A percentile compares a stretch with the other conserved stretches of the same genome.
These are phyloP conservation scores for Melastoma candidum DNA, from an alignment of 441 rosid genomes.

Conservation along the genomic window DNA sequence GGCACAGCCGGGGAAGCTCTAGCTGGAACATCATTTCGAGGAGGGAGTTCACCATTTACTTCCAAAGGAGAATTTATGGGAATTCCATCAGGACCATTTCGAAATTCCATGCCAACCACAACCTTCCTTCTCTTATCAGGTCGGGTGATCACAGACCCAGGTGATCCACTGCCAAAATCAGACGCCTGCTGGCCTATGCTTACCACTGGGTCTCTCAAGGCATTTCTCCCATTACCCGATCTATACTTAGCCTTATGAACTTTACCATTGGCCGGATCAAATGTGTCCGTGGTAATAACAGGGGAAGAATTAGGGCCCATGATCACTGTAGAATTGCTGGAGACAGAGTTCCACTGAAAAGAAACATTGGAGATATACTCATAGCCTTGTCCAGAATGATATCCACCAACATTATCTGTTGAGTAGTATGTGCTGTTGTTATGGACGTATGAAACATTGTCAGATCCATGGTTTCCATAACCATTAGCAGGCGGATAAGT, in stretches of 20 bases:
- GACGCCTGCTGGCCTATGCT: constrained; percentile 23
- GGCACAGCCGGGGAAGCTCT: constrained; percentile 47
- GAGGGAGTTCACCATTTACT: constrained; percentile 28
- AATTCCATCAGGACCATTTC: constrained; percentile 43
- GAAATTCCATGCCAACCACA: constrained; percentile 25
- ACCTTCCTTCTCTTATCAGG: constrained; percentile 78
- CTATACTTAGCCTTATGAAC: constrained; percentile 33
- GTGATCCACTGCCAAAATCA: constrained; percentile 24
- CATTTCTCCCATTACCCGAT: constrained; percentile 37
- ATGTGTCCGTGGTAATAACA: constrained; percentile 31
- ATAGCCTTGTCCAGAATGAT: constrained; percentile 68
- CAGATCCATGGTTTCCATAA: constrained; percentile 65
- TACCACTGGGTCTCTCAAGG: constrained; percentile 24
- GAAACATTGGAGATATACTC: constrained; percentile 69
- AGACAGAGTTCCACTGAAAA: constrained; percentile 62
- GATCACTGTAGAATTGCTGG: constrained; percentile 53
- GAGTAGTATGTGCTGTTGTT: constrained; percentile 43
- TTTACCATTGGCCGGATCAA: constrained; percentile 52
- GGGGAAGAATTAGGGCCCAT: constrained; percentile 45
- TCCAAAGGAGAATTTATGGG: constrained; percentile 33
- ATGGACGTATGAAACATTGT: constrained; percentile 61
- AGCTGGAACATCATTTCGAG: constrained; percentile 33
- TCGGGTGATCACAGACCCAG: constrained; percentile 34
- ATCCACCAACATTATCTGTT: constrained; percentile 50
- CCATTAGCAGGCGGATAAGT: constrained; percentile 57